Conservation (phyloP, 2,329 filamentous ascomycete species). For the Stenocarpella maydis region DNA sequence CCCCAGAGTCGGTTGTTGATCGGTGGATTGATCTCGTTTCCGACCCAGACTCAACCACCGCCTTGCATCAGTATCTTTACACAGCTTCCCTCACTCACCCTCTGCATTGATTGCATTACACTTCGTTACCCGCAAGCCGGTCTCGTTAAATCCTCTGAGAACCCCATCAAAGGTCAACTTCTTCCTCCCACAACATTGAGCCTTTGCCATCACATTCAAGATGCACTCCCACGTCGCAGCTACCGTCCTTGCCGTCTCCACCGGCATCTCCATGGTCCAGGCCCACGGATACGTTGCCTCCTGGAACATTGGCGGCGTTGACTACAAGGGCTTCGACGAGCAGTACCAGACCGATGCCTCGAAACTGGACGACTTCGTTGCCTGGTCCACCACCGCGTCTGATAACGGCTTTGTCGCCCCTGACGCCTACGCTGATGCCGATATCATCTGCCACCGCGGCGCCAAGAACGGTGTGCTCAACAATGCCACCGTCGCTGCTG, state of each 20-base stretch:
- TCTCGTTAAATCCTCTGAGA: background rate
- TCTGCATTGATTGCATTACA: conserved; percentile 26
- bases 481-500: conserved; percentile 46
- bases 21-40: background rate
- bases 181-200: background rate
- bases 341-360: conserved; percentile 30
- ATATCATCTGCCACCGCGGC: conserved; percentile 50
- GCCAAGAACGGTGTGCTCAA: conserved; percentile 44
- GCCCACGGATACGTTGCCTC: conserved; percentile 45
- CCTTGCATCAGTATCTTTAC: conserved; percentile 22
- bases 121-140: conserved; percentile 21
- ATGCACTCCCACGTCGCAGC: conserved; percentile 31
- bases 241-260: conserved; percentile 26
- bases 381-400: conserved; percentile 33
- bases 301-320: conserved; percentile 42
- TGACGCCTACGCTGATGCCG: conserved; percentile 44
- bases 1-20: background rate
- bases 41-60: conserved; percentile 16
- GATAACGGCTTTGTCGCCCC: conserved; percentile 54
- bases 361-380: conserved; percentile 33
- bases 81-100: conserved; percentile 19
- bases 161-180: conserved; percentile 7
- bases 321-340: conserved; percentile 39
- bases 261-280: conserved; percentile 37
- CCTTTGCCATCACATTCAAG: background rate